Conservation (phyloP, 2,329 filamentous ascomycete species). For the Annulohypoxylon truncatum region DNA sequence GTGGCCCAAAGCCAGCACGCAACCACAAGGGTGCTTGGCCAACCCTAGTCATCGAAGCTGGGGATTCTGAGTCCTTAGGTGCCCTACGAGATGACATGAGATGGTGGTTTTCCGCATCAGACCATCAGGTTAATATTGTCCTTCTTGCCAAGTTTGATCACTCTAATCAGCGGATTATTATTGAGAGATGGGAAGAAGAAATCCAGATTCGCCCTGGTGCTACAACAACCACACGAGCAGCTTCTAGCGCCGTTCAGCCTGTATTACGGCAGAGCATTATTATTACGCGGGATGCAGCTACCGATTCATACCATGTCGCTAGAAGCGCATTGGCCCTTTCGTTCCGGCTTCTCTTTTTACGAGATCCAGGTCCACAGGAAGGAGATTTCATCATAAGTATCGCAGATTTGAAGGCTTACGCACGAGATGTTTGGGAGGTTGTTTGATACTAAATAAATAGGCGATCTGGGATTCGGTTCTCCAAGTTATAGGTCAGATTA, state of each 20-base stretch:
- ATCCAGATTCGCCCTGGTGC: not conserved
- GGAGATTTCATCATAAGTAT: constrained; percentile 2
- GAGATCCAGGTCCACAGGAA: constrained; percentile 3
- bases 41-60: constrained; percentile 21
- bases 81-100: constrained; percentile 4
- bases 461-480: not conserved
- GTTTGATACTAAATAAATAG: not conserved
- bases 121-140: constrained; percentile 21
- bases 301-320: constrained; percentile 8
- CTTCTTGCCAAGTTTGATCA: constrained; percentile 14
- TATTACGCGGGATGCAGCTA: not conserved
- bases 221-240: not conserved
- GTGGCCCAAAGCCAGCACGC: constrained; percentile 4
- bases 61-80: constrained; percentile 7
- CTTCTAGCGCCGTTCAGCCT: not conserved
- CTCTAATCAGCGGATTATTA: not conserved
- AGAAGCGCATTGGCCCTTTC: not conserved
- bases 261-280: constrained; percentile 8
- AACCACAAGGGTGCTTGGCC: constrained; percentile 3
- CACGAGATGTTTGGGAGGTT: not conserved
- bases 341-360: constrained; percentile 1
- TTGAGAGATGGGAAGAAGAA: constrained; percentile 21
- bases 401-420: not conserved
- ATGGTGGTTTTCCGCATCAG: constrained; percentile 13
- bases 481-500: too few species aligned